These are phyloP conservation scores for Nepenthes mirabilis DNA, from an alignment of 148 eudicot genomes.

Conservation along the genomic window DNA sequence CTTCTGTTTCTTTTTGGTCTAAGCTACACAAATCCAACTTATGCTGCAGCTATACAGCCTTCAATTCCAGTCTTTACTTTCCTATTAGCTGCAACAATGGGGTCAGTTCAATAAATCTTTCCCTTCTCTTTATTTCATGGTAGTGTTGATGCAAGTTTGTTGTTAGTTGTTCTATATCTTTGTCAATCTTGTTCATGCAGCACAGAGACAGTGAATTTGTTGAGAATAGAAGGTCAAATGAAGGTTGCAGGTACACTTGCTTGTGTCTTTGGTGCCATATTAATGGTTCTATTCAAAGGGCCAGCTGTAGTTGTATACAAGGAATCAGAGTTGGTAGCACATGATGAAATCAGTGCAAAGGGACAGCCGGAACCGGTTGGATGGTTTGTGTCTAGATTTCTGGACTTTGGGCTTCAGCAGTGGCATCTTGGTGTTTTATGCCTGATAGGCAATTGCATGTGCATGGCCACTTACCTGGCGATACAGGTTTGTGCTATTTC, in stretches of 20 bases:
- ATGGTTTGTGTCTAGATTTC: conserved; percentile 44
- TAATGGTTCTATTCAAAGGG: conserved; percentile 84
- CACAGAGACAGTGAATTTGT: conserved; percentile 87
- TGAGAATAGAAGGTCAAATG: conserved; percentile 61
- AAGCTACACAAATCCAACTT: conserved; percentile 91
- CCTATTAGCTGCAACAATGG: conserved; percentile 67
- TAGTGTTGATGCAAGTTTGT: neutral
- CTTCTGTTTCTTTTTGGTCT: conserved; percentile 93
- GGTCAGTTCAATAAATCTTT: conserved; percentile 40
- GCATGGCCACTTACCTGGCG: conserved; percentile 91
- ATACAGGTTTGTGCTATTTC: conserved; percentile 52
- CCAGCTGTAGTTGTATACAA: conserved; percentile 55
- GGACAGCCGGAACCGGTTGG: conserved; percentile 87
- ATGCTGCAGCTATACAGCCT: conserved; percentile 97
- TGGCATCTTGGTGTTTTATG: conserved; percentile 91
- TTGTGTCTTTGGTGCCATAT: conserved; percentile 81
- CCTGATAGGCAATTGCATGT: conserved; percentile 90
- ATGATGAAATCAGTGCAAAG: conserved; percentile 47
- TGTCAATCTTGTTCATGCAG: conserved; percentile 47
- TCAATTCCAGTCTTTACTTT: conserved; percentile 95
- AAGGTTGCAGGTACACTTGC: conserved; percentile 79
- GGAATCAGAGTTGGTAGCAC: conserved; percentile 24
- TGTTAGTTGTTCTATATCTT: neutral
- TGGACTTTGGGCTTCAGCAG: conserved; percentile 54
- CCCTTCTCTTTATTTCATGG: neutral